phyloP scores from a whole-genome alignment of 495 filamentous ascomycete species.

The Terfezia boudieri region DNA sequence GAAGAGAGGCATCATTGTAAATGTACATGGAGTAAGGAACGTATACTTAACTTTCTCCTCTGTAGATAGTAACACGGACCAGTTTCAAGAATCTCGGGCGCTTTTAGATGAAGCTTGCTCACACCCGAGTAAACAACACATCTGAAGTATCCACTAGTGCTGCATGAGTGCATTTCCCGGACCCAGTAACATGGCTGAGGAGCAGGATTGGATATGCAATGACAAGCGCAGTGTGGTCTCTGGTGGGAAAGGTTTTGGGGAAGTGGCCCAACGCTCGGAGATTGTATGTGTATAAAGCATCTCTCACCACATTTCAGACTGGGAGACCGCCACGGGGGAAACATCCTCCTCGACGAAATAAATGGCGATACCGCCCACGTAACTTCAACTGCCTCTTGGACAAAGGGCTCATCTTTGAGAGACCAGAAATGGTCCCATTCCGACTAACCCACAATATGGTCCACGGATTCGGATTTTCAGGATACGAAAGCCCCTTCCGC shows the following conservation, averaged over 20 bases:
- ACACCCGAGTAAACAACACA: slow-evolving; percentile 23
- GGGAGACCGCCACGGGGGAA: slow-evolving; percentile 95
- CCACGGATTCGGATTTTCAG: slow-evolving; percentile 81
- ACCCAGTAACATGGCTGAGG: slow-evolving; percentile 74
- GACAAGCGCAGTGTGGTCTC: slow-evolving; percentile 90
- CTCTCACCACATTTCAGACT: slow-evolving; percentile 26
- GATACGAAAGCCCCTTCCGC: slow-evolving; percentile 79
- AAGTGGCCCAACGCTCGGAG: slow-evolving; percentile 5
- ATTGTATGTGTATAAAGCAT: not conserved
- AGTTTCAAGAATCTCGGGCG: slow-evolving; percentile 36
- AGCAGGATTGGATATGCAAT: slow-evolving; percentile 80
- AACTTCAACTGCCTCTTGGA: slow-evolving; percentile 99
- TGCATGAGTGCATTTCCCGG: slow-evolving; percentile 89
- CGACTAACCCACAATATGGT: slow-evolving; percentile 96
- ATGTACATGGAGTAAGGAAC: slow-evolving; percentile 20
- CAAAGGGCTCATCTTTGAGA: slow-evolving; percentile 88
- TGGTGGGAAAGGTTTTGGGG: slow-evolving; percentile 87
- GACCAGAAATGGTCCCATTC: slow-evolving; percentile 92
- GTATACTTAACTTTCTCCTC: too few relatives aligned
- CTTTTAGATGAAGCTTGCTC: slow-evolving; percentile 36
- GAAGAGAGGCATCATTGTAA: slow-evolving; percentile 36
- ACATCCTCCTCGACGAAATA: slow-evolving; percentile 83
- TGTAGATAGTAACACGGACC: not conserved
- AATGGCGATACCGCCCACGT: slow-evolving; percentile 92
- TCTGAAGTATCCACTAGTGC: slow-evolving; percentile 60